Evolutionary conservation across 2,329 filamentous ascomycete species (phyloP).

Genomic region (Phyllosticta capitalensis): DNA sequence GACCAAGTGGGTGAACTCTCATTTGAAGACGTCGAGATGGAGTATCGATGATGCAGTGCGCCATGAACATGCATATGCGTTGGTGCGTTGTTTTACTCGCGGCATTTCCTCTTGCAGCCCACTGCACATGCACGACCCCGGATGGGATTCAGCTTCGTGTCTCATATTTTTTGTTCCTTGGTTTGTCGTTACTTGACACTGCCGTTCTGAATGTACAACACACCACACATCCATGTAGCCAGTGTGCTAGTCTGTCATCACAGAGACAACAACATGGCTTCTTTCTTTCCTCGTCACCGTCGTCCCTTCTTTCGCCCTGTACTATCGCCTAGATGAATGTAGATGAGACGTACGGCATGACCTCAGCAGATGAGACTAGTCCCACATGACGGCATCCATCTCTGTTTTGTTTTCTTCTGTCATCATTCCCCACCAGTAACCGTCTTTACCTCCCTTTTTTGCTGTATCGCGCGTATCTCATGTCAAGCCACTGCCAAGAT

Average conservation of each 20-base stretch:
- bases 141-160: neutral
- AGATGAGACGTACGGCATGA: slow-evolving; percentile 4
- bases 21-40: slow-evolving; percentile 53
- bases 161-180: neutral
- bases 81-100: slow-evolving; percentile 10
- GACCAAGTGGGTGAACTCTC: slow-evolving; percentile 60
- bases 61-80: slow-evolving; percentile 2
- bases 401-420: neutral
- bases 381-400: neutral
- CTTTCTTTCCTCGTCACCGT: neutral
- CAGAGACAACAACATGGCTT: slow-evolving; percentile 2
- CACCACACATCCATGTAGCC: slow-evolving; percentile 7
- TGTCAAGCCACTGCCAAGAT: neutral
- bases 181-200: neutral
- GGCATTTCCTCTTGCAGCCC: slow-evolving; percentile 1
- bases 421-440: neutral
- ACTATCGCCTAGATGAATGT: slow-evolving; percentile 12
- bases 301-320: slow-evolving; percentile 7
- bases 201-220: slow-evolving; percentile 5
- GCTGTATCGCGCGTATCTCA: neutral
- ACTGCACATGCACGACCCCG: slow-evolving; percentile 1
- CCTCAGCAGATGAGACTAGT: neutral
- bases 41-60: slow-evolving; percentile 40
- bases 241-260: slow-evolving; percentile 2
- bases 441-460: neutral